Evolutionary conservation across 768 basidiomycete species (phyloP), one percentile per base, ranked within the genome.

Genomic region (Pseudohyphozyma bogoriensis): DNA sequence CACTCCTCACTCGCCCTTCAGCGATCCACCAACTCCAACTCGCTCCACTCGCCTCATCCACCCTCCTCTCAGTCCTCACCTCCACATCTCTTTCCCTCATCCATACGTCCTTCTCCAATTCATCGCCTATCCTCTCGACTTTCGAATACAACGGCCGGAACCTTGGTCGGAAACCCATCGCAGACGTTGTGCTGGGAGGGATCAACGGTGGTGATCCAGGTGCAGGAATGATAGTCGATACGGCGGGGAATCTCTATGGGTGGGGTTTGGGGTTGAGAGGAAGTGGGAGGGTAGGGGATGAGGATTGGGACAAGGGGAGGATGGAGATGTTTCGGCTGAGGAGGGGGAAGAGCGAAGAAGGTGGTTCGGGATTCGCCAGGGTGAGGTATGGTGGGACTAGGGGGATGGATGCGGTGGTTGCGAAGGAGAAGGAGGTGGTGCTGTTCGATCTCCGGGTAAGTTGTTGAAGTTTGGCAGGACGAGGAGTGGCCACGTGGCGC

Each of bases 381-480:
- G 60, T 66, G 10, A 29, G 15, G 22, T 66, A 53, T 22, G 58
- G 58, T 9, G 63, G 63, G 0, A 29, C 26, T 46, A 32, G 51
- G 3, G 55, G 61, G 39, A 45, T 11, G 2, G 55, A 51, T 8
- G 61, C 65, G 12, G 56, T 66, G 3, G 61, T 66, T 10, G 65
- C 42, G 28, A 0, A 58, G 15, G 61, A 66, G 42, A 59, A 66
- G n/a, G 52, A 56, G 35, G 61, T 66, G 29, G 28, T 60, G 31
- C 49, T 66, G 35, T 63, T 63, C 31, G 65, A 66, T n/a, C 28
- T 66, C 10, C 35, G 65, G 8, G 55, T 58, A 45, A 24, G 56
- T 54, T 18, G 35, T 36, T 15, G 24, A 35, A 2, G 13, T 26
- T 11, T 24, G n/a, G 33, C 24, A 29, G 11, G 37, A 18, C 37